A percentile compares a stretch with the other conserved stretches of the same genome.
phyloP scores from a whole-genome alignment of 257 asterid species.

The Solanum pennellii region DNA sequence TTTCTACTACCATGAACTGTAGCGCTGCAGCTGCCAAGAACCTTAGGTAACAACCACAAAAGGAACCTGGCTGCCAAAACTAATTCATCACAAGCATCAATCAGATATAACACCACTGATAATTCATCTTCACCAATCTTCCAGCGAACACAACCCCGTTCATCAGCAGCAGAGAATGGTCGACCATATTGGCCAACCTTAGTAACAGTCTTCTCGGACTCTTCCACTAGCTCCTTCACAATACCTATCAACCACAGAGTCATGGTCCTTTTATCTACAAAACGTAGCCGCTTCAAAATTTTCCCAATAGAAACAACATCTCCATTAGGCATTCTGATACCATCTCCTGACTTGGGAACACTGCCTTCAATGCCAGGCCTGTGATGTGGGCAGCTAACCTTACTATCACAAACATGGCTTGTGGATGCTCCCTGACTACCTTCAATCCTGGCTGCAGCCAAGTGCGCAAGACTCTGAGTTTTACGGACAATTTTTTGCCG shows the following conservation, averaged over 20 bases:
- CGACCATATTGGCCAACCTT: slow-evolving; percentile 65
- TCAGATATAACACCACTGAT: slow-evolving; percentile 62
- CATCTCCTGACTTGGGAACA: slow-evolving; percentile 41
- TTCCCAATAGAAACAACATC: slow-evolving; percentile 66
- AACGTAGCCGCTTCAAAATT: slow-evolving; percentile 62
- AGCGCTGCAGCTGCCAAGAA: slow-evolving; percentile 48
- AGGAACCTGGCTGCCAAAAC: slow-evolving; percentile 72
- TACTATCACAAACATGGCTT: slow-evolving; percentile 86
- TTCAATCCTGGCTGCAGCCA: slow-evolving; percentile 94
- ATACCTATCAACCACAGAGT: slow-evolving; percentile 62
- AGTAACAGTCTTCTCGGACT: slow-evolving; percentile 52
- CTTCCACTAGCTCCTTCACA: slow-evolving; percentile 71
- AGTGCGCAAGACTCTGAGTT: slow-evolving; percentile 91
- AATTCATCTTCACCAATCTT: slow-evolving; percentile 89
- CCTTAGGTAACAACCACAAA: slow-evolving; percentile 83
- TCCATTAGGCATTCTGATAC: slow-evolving; percentile 28
- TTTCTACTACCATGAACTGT: slow-evolving; percentile 54
- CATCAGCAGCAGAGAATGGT: slow-evolving; percentile 51
- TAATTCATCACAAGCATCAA: slow-evolving; percentile 77
- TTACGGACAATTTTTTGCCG: slow-evolving; percentile 88
- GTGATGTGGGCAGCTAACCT: slow-evolving; percentile 74
- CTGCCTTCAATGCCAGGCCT: slow-evolving; percentile 49
- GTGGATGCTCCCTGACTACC: slow-evolving; percentile 98
- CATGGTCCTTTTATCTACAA: slow-evolving; percentile 58
- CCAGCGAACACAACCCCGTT: slow-evolving; percentile 54